phyloP scores from a whole-genome alignment of 2,329 filamentous ascomycete species.

The Alternaria alternata region DNA sequence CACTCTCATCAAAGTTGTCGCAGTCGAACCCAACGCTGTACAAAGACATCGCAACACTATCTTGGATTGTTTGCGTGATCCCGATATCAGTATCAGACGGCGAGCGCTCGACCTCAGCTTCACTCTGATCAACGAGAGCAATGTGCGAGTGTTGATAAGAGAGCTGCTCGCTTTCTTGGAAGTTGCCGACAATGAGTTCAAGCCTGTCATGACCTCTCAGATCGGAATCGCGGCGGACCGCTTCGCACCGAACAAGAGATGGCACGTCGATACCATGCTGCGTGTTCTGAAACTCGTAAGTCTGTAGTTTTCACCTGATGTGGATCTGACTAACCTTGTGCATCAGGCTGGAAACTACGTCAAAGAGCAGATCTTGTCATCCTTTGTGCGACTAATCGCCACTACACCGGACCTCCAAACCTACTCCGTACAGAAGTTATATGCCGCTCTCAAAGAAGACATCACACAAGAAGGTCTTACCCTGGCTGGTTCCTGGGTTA shows the following conservation, averaged over 20 bases:
- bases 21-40: conserved; percentile 96
- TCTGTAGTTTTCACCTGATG: neutral
- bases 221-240: conserved; percentile 97
- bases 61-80: conserved; percentile 91
- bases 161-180: conserved; percentile 95
- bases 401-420: conserved; percentile 94
- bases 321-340: conserved; percentile 16
- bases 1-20: conserved; percentile 96
- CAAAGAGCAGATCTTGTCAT: conserved; percentile 96
- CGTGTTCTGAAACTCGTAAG: conserved; percentile 79
- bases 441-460: conserved; percentile 88
- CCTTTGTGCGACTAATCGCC: conserved; percentile 93
- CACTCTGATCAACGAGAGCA: conserved; percentile 95
- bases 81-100: conserved; percentile 96
- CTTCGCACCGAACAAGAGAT: conserved; percentile 95
- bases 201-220: conserved; percentile 96
- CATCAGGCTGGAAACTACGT: conserved; percentile 85
- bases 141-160: conserved; percentile 90
- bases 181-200: conserved; percentile 98
- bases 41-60: conserved; percentile 98
- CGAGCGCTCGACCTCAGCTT: conserved; percentile 97
- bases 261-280: conserved; percentile 98
- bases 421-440: conserved; percentile 95
- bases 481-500: conserved; percentile 93
- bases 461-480: conserved; percentile 97